A percentile compares a stretch with the other conserved stretches of the same genome.
Conservation (phyloP, 257 asterid species). For the Echites panduratus region DNA sequence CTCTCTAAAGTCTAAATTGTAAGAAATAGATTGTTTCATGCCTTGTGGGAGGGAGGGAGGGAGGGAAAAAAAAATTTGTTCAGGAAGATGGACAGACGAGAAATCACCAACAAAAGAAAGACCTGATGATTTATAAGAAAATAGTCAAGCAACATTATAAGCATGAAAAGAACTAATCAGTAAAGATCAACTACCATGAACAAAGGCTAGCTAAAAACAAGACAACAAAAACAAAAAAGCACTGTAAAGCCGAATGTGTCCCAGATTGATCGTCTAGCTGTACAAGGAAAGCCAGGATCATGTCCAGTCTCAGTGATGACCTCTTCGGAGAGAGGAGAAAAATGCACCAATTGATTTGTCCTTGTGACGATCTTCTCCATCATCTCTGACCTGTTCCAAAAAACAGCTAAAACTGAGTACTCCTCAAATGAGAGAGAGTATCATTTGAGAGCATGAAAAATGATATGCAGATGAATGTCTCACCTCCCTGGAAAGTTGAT, state of each 20-base stretch:
- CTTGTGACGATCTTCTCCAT: constrained; percentile 34
- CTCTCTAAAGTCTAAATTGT: background rate
- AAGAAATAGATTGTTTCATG: too few relatives aligned
- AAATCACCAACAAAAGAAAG: background rate
- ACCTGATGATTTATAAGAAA: background rate
- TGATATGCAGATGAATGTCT: background rate
- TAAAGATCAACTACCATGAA: background rate
- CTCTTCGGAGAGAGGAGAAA: constrained; percentile 32
- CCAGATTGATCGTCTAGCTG: background rate
- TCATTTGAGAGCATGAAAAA: background rate
- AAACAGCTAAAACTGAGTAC: background rate
- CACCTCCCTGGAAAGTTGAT: constrained; percentile 36
- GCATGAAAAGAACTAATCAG: background rate
- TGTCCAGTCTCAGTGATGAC: constrained; percentile 26
- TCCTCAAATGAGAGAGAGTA: background rate
- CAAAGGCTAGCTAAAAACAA: constrained; percentile 1
- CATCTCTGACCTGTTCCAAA: constrained; percentile 30
- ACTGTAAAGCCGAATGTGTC: background rate
- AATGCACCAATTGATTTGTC: constrained; percentile 33
- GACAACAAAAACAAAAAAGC: background rate
- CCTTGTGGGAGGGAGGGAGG: background rate
- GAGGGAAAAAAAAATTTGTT: background rate
- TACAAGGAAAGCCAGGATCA: background rate
- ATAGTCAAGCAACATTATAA: background rate
- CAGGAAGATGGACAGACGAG: background rate